Conservation (phyloP, 208 protist genomes). For the Acanthamoeba lenticulata region DNA sequence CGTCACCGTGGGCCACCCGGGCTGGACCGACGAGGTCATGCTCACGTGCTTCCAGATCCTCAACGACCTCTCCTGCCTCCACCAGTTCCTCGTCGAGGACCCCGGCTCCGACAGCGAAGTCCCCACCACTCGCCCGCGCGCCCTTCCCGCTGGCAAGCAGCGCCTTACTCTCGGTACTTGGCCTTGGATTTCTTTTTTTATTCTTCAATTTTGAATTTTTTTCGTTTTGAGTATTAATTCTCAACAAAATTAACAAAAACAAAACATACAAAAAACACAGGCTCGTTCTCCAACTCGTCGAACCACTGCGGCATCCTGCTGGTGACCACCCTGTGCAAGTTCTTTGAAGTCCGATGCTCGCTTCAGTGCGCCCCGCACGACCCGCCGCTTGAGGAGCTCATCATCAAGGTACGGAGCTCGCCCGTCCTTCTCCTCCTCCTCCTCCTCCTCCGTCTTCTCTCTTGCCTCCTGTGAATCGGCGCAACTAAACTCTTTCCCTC, state of each 20-base stretch:
- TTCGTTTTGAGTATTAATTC: too few species aligned
- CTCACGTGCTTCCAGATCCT: slow-evolving; percentile 46
- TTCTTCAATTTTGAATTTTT: too few species aligned
- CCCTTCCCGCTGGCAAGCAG: not conserved
- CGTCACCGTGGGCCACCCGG: slow-evolving; percentile 23
- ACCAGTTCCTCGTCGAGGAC: slow-evolving; percentile 50
- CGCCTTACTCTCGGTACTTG: not conserved
- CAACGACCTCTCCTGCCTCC: slow-evolving; percentile 33
- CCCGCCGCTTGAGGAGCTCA: not conserved
- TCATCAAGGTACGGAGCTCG: not conserved
- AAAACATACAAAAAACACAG: too few species aligned
- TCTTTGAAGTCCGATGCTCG: slow-evolving; percentile 26
- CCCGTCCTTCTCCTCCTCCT: too few species aligned
- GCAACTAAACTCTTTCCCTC: not conserved
- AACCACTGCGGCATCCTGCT: slow-evolving; percentile 59
- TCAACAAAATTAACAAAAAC: too few species aligned
- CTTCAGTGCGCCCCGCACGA: not conserved
- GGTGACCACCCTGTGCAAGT: slow-evolving; percentile 53
- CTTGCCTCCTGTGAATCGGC: too few species aligned
- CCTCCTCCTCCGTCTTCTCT: not conserved
- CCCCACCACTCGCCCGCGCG: not conserved
- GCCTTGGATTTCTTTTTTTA: too few species aligned
- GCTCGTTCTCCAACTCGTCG: slow-evolving; percentile 24
- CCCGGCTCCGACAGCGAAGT: not conserved
- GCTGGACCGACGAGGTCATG: slow-evolving; percentile 33